Percentiles rank a stretch among this genome's conserved stretches.
These are phyloP conservation scores for Luzula sylvatica DNA, from an alignment of 176 grass and related monocot species.

Conservation along the genomic window DNA sequence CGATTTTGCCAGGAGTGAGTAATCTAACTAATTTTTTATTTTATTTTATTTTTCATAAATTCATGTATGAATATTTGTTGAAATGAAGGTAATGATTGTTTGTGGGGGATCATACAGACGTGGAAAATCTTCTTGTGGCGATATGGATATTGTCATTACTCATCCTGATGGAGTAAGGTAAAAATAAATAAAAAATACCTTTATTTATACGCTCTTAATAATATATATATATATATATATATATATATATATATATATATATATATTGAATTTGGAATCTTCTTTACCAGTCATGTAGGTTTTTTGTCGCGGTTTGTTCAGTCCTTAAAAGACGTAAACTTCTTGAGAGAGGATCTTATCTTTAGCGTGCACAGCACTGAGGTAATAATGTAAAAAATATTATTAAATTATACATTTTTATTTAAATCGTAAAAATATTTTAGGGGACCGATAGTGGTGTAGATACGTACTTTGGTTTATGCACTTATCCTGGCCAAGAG, in stretches of 20 bases:
- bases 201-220: too few relatives aligned
- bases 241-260: too few relatives aligned
- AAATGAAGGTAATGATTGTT: conserved; percentile 63
- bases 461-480: conserved; percentile 98
- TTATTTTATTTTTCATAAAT: too few relatives aligned
- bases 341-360: conserved; percentile 91
- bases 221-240: too few relatives aligned
- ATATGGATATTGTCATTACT: conserved; percentile 89
- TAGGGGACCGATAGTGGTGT: conserved; percentile 80
- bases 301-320: conserved; percentile 72
- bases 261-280: too few relatives aligned
- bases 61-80: conserved; percentile 4
- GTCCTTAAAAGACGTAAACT: conserved; percentile 67
- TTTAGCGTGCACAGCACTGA: conserved; percentile 85
- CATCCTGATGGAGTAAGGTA: conserved; percentile 89
- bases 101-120: conserved; percentile 96
- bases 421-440: conserved; percentile 18
- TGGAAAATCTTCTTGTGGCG: conserved; percentile 91
- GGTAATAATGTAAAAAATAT: conserved; percentile 29
- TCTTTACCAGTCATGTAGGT: conserved; percentile 58
- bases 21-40: conserved; percentile 5
- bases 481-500: conserved; percentile 78
- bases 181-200: not conserved
- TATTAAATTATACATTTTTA: too few relatives aligned
- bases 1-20: conserved; percentile 75